Evolutionary conservation across 768 basidiomycete genomes (phyloP), one percentile per base, ranked within the genome.

Genomic region (Mycena haematopus): DNA sequence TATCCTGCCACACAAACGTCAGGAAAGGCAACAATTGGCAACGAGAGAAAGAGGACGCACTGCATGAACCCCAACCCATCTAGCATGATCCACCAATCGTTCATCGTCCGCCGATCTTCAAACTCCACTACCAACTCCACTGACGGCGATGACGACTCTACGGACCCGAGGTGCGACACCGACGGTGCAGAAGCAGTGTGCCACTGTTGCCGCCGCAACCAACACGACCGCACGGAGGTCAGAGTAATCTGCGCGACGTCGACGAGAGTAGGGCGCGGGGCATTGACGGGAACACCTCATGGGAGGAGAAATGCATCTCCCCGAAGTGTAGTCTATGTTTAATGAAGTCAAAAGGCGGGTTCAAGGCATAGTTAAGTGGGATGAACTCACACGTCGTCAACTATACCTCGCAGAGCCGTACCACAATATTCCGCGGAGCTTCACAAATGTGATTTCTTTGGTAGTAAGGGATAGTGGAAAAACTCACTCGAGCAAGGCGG

Each of bases 401-500:
- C 56, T 11, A 65, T 61, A 6, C 52, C 64, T 6, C 60, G 40
- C 1, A 65, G 55, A 6, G 59, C 56, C n/a, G 46, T n/a, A 27
- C 64, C 59, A 29, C 64, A 65, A 36, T 33, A 61, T 38, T 65
- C 64, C 3, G 64, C 64, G 24, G 59, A 60, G 50, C 63, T 65
- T 15, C 25, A 31, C 10, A 38, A 24, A 3, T 21, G 46, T 49
- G 19, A 42, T 9, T 15, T 9, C 8, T 6, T 35, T 17, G 9
- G 33, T 19, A 49, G 17, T 31, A 9, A 10, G n/a, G 19, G 33
- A n/a, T n/a, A 42, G 17, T 27, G 33, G n/a, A 29, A 50, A 13
- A 24, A 36, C 63, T 15, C 25, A 65, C 63, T 61, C 59, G 31
- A 65, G 59, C 24, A 65, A 36, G 6, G 33, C 46, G 17, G 58